Evolutionary conservation across 2,329 filamentous ascomycete species (phyloP), one percentile per base, ranked within the genome.

Genomic region (Fusarium multiceps): DNA sequence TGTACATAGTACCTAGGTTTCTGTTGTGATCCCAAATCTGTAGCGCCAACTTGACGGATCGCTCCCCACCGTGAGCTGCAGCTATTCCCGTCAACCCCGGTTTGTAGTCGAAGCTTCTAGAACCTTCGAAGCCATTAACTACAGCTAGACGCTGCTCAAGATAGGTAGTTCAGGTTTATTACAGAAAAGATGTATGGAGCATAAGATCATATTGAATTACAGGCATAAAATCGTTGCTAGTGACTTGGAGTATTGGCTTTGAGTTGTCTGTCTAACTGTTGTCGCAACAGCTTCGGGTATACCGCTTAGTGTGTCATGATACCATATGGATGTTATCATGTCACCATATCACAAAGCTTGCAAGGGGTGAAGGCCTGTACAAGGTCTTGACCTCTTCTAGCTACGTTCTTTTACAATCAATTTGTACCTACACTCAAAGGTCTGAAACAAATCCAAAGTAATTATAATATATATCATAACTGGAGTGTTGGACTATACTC

Each of bases 21-120:
- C 55, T 63, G 56, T 20, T 27, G 50, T 57, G 59, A 34, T 43
- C 48, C 50, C n/a, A 42, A 42, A 20, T 20, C 37, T 58, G 47
- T 60, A 48, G 21, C 30, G 13, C 28, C 30, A 40, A 56, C 40
- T 69, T 66, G 48, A 37, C 34, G 45, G 27, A 40, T 71, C 42
- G 16, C 32, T 51, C 49, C 58, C 63, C 43, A 40, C 53, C 32
- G 50, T 49, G 58, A 61, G 55, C 47, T 66, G 50, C 57, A 67
- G 32, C 48, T 69, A 68, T 70, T 68, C 65, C 46, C 58, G 63
- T 16, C 23, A 40, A 47, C 58, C 63, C 57, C 53, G 51, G 49
- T 53, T 62, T 28, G 18, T 43, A 49, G 32, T 59, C 60, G 73
- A 75, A 75, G 60, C 63, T 75, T 75, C 73, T 75, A 75, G 73